Evolutionary conservation across 2,329 filamentous ascomycete species (phyloP).

Genomic region (Sphaerulina vaccinii): DNA sequence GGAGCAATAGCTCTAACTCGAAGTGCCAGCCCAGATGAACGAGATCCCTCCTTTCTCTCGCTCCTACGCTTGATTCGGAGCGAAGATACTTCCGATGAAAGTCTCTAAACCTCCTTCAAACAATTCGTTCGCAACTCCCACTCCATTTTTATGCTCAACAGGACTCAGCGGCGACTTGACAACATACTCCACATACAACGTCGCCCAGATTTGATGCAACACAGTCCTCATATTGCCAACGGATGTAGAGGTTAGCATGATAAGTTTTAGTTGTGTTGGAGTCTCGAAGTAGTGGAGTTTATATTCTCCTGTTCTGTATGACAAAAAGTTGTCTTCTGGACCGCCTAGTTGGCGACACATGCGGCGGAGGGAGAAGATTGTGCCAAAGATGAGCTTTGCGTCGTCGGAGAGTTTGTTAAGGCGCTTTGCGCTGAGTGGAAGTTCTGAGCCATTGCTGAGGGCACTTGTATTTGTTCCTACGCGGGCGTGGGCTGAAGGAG

Average conservation of each 20-base stretch:
- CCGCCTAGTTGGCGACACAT: slow-evolving; percentile 95
- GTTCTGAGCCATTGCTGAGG: slow-evolving; percentile 15
- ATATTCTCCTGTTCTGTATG: slow-evolving; percentile 90
- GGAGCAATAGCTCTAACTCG: too few relatives aligned
- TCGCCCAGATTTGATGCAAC: slow-evolving; percentile 97
- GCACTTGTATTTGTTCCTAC: slow-evolving; percentile 8
- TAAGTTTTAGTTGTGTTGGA: slow-evolving; percentile 89
- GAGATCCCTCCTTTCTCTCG: too few relatives aligned
- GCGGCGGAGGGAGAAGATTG: slow-evolving; percentile 92
- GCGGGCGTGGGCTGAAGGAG: slow-evolving; percentile 36
- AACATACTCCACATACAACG: slow-evolving; percentile 92
- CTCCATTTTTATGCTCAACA: slow-evolving; percentile 59
- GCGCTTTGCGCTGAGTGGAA: slow-evolving; percentile 18
- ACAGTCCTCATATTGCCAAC: slow-evolving; percentile 79
- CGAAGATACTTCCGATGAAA: slow-evolving; percentile 55
- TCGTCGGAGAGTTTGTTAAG: slow-evolving; percentile 63
- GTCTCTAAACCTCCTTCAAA: slow-evolving; percentile 70
- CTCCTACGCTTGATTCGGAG: slow-evolving; percentile 12
- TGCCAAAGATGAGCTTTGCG: slow-evolving; percentile 95
- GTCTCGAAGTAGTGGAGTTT: slow-evolving; percentile 99
- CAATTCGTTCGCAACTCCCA: slow-evolving; percentile 64
- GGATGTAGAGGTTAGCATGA: slow-evolving; percentile 87
- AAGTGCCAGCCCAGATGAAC: too few relatives aligned
- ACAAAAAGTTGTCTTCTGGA: slow-evolving; percentile 87
- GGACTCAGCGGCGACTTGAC: slow-evolving; percentile 65